These are phyloP conservation scores for Cylindrotheca fusiformis DNA, from an alignment of 108 stramenopile genomes.

Conservation along the genomic window DNA sequence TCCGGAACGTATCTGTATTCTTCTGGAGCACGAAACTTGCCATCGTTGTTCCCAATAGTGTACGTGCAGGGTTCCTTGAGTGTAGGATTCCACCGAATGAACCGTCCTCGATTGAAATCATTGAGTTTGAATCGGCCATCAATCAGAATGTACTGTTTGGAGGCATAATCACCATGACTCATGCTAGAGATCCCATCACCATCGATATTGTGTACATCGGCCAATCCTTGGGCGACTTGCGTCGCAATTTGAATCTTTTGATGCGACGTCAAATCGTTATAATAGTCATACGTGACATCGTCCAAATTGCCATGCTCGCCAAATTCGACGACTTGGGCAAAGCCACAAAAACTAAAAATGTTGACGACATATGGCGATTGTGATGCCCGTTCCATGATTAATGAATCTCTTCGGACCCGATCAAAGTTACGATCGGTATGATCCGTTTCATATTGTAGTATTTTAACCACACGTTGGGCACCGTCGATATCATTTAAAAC, in stretches of 20 bases:
- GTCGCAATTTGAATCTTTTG: conserved; percentile 7
- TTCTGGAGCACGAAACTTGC: conserved; percentile 24
- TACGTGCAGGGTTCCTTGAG: neutral
- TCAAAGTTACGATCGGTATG: conserved; percentile 6
- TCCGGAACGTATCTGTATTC: conserved; percentile 18
- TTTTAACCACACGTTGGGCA: conserved; percentile 44
- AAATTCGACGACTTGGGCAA: conserved; percentile 39
- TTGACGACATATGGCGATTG: conserved; percentile 52
- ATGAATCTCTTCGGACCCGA: conserved; percentile 38
- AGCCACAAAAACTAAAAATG: conserved; percentile 61
- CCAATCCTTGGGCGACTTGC: conserved; percentile 2
- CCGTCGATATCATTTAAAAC: neutral
- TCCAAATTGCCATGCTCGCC: conserved; percentile 34
- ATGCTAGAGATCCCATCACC: conserved; percentile 28
- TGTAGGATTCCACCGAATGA: conserved; percentile 13
- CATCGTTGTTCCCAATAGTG: neutral
- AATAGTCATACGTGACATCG: neutral
- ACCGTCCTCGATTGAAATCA: conserved; percentile 22
- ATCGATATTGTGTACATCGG: conserved; percentile 20
- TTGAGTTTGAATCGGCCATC: conserved; percentile 32
- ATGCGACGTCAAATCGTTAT: neutral
- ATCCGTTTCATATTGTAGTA: conserved; percentile 54
- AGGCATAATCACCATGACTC: conserved; percentile 33
- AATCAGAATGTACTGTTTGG: conserved; percentile 28
- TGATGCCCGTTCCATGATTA: conserved; percentile 57